phyloP scores from a whole-genome alignment of 305 asterid genomes.

The Fraxinus greggii region DNA sequence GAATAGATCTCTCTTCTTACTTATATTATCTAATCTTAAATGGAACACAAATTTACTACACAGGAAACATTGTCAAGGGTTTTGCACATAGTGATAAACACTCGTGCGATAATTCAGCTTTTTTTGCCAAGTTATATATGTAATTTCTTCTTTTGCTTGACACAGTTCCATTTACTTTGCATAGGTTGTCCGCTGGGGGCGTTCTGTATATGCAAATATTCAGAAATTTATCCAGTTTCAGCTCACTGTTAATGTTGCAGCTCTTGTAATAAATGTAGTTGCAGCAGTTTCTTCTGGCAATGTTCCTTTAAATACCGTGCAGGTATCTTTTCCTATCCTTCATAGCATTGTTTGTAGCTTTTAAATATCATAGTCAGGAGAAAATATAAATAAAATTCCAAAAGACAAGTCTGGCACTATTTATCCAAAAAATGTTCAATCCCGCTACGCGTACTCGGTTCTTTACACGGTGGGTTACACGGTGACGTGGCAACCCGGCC shows the following conservation, averaged over 20 bases:
- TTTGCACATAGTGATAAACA: background rate
- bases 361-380: background rate
- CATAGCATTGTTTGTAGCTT: background rate
- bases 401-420: background rate
- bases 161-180: conserved; percentile 19
- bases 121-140: background rate
- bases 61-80: background rate
- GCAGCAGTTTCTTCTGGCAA: conserved; percentile 88
- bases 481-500: too few relatives aligned
- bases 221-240: conserved; percentile 97
- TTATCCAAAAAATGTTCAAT: background rate
- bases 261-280: conserved; percentile 81
- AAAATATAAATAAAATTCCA: background rate
- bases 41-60: background rate
- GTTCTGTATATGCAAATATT: conserved; percentile 90
- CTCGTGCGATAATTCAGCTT: background rate
- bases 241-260: conserved; percentile 96
- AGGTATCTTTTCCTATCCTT: conserved; percentile 47
- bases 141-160: background rate
- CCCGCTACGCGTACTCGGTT: too few relatives aligned
- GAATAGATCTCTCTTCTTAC: background rate
- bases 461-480: too few relatives aligned
- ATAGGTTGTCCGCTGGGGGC: conserved; percentile 99
- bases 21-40: background rate
- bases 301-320: conserved; percentile 90